phyloP scores from a whole-genome alignment of 129 eudicot genomes.

The Escallonia herrerae region DNA sequence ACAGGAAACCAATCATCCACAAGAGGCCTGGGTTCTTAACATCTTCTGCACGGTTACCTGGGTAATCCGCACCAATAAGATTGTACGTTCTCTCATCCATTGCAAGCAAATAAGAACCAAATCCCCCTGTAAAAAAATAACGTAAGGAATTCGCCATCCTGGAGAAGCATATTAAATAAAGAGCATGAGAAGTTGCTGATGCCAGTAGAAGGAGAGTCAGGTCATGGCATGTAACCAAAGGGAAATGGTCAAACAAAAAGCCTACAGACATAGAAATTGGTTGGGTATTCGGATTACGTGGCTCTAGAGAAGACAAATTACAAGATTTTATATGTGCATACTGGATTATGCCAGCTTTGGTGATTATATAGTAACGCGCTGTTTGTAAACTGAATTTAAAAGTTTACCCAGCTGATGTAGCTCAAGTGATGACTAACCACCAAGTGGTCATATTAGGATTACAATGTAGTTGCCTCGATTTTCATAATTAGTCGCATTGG shows the following conservation, averaged over 20 bases:
- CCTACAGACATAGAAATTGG: too few species aligned
- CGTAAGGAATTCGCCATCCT: conserved; percentile 3
- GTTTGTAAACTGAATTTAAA: too few species aligned
- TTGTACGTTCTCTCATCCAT: conserved; percentile 88
- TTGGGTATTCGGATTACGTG: too few species aligned
- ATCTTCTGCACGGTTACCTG: conserved; percentile 94
- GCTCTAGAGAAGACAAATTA: too few species aligned
- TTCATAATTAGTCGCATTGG: too few species aligned
- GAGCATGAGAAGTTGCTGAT: neutral
- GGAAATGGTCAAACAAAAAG: neutral
- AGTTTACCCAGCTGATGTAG: too few species aligned
- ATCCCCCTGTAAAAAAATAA: conserved; percentile 60
- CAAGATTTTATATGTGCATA: too few species aligned
- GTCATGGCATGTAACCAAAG: neutral
- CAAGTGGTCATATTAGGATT: too few species aligned
- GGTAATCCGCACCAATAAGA: conserved; percentile 86
- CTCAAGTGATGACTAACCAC: too few species aligned
- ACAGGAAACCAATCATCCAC: conserved; percentile 93
- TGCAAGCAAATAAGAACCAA: conserved; percentile 83
- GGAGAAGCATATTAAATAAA: neutral
- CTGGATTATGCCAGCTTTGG: too few species aligned
- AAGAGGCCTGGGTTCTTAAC: conserved; percentile 86
- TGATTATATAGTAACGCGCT: too few species aligned
- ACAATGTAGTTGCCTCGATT: too few species aligned
- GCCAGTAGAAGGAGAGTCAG: neutral